These are phyloP conservation scores for Amanita pseudoporphyria DNA, from an alignment of 768 basidiomycete genomes.

Conservation along the genomic window DNA sequence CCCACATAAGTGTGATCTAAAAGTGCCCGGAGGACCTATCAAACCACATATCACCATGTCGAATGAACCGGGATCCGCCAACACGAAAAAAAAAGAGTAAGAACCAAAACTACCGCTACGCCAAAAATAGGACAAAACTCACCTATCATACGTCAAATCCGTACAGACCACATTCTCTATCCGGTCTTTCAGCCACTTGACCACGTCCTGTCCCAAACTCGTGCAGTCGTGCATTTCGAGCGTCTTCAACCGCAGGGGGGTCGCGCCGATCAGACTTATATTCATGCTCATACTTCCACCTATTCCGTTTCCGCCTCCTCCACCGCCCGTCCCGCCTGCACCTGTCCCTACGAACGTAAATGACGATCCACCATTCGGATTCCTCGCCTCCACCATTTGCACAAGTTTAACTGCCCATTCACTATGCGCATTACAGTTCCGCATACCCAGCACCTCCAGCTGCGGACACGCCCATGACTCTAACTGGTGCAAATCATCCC, in stretches of 20 bases:
- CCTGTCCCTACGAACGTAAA: neutral
- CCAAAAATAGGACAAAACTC: conserved; percentile 12
- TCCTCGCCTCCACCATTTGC: conserved; percentile 61
- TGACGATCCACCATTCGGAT: conserved; percentile 38
- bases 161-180: conserved; percentile 54
- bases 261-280: conserved; percentile 29
- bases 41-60: neutral
- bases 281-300: neutral
- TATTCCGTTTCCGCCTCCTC: neutral
- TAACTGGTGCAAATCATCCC: conserved; percentile 38
- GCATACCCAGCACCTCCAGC: conserved; percentile 49
- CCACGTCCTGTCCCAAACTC: conserved; percentile 56
- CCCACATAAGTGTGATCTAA: neutral
- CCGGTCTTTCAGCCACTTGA: conserved; percentile 55
- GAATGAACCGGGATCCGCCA: conserved; percentile 3
- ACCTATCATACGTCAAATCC: conserved; percentile 46
- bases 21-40: neutral
- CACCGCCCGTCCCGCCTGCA: neutral
- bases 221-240: conserved; percentile 64
- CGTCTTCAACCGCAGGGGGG: conserved; percentile 41
- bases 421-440: conserved; percentile 52
- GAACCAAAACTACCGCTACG: neutral
- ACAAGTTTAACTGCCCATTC: conserved; percentile 63
- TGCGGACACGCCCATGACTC: conserved; percentile 56
- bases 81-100: neutral